Evolutionary conservation across 2,329 filamentous ascomycete species (phyloP).

Genomic region (Penicillium sp.): DNA sequence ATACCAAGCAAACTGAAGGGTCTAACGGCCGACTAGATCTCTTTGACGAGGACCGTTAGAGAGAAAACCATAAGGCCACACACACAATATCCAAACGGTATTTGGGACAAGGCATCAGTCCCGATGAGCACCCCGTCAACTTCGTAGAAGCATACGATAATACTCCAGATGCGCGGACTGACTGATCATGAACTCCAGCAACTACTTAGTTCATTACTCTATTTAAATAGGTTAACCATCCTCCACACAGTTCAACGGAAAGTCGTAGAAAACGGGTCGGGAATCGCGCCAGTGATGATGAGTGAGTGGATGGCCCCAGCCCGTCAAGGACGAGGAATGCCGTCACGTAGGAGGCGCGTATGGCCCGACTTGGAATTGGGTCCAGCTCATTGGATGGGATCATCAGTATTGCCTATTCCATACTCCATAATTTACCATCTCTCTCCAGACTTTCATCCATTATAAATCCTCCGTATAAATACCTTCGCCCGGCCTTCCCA

Average conservation of each 20-base stretch:
- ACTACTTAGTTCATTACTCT: not conserved
- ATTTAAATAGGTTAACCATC: not conserved
- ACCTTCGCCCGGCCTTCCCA: not conserved
- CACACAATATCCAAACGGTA: not conserved
- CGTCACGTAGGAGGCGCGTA: constrained; percentile 26
- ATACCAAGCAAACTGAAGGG: not conserved
- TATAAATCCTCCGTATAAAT: not conserved
- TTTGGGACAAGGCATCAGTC: not conserved
- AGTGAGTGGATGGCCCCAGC: constrained; percentile 4
- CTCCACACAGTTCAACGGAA: not conserved
- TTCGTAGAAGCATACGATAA: not conserved
- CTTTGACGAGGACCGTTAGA: not conserved
- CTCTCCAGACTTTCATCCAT: not conserved
- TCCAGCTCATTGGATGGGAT: not conserved
- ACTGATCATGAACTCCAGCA: not conserved
- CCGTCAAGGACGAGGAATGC: constrained; percentile 26
- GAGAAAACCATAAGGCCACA: not conserved
- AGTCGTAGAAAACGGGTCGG: not conserved
- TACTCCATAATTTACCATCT: not conserved
- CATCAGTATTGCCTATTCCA: not conserved
- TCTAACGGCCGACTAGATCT: not conserved
- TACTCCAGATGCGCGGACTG: not conserved
- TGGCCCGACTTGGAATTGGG: constrained; percentile 5
- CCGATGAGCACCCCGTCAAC: not conserved
- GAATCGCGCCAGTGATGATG: constrained; percentile 7